A percentile compares a stretch with the other conserved stretches of the same genome.
phyloP scores from a whole-genome alignment of 495 filamentous ascomycete species.

The Neurospora sp. region DNA sequence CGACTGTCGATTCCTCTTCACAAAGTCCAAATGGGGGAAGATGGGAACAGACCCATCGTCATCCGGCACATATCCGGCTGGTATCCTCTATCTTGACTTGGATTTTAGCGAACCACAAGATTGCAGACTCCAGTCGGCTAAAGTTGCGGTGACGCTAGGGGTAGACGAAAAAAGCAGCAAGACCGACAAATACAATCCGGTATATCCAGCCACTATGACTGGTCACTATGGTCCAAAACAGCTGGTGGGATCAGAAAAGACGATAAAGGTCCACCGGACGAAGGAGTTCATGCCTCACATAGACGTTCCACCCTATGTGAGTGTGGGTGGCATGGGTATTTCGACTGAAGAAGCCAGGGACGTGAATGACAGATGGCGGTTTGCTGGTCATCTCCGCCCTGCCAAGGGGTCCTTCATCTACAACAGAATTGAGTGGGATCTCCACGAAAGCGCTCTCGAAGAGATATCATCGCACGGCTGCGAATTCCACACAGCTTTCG shows the following conservation, averaged over 20 bases:
- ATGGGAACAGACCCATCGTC: conserved; percentile 4
- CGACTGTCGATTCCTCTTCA: conserved; percentile 24
- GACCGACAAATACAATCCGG: too few species aligned
- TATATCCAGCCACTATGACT: conserved; percentile 1
- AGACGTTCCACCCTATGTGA: neutral
- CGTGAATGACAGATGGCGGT: conserved; percentile 6
- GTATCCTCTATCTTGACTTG: conserved; percentile 26
- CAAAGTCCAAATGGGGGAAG: conserved; percentile 25
- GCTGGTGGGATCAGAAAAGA: conserved; percentile 2
- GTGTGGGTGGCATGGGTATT: neutral
- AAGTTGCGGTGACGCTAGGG: conserved; percentile 15
- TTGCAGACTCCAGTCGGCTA: conserved; percentile 22
- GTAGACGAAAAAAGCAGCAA: too few species aligned
- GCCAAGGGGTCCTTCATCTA: conserved; percentile 1
- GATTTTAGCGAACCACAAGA: conserved; percentile 17
- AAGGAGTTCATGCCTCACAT: conserved; percentile 6
- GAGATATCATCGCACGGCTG: conserved; percentile 19
- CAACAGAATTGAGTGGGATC: conserved; percentile 19
- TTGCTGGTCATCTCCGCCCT: conserved; percentile 7
- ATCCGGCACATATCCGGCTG: conserved; percentile 2
- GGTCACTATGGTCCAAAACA: conserved; percentile 11
- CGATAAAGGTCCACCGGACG: neutral
- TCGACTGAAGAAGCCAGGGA: conserved; percentile 5
- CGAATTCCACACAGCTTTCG: conserved; percentile 24
- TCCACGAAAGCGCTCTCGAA: conserved; percentile 19